Base-by-base conservation (phyloP, 2,329 filamentous ascomycete genomes). In the Epichloe hybrida region DNA sequence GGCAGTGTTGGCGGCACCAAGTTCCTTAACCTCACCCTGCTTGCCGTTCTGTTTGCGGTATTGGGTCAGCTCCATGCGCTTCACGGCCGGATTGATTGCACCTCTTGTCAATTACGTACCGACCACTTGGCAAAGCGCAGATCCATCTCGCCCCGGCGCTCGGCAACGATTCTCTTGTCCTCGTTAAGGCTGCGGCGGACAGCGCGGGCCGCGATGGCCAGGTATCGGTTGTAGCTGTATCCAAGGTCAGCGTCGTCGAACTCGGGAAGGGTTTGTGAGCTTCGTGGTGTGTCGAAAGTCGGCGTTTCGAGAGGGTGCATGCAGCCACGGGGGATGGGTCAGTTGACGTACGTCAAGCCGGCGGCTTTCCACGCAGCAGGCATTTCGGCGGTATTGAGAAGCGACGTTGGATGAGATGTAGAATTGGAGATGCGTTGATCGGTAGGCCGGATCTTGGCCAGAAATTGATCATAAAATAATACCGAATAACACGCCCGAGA, bases 171-270 rank as follows among this genome's bases (percentile, higher is more conserved):
- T 74, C 93, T 83, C 77, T 89, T 85, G 53, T 93, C 88, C 67
- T 98, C 93, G 80, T 97, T 96, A 71, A 98, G 79, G 70, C 89
- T 95, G 70, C 88, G 86, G 76, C 94, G 93, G 70, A 98, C 87
- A 67, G 88, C 86, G 72, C 90, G 89, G 72, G 90, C 83, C 66
- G 93, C 89, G 74, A 98, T 81, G 67, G 90, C 83, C 69, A 98
- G 84, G 84, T 96, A 97, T 77, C 90, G 93, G 85, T 98, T 98
- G 88, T 98, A 98, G 76, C 93, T 98, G 45, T 21, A 35, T 37
- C 37, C 17, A 21, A 48, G n/a, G 46, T 53, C 40, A 53, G 52
- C 52, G 17, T 45, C 12, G 34, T 13, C 15, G 38, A 42, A 34
- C 15, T 37, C 20, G 35, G 7, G 12, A 9, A 54, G 53, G 51